phyloP scores from a whole-genome alignment of 2,329 filamentous ascomycete species.

The Colletotrichum musae region DNA sequence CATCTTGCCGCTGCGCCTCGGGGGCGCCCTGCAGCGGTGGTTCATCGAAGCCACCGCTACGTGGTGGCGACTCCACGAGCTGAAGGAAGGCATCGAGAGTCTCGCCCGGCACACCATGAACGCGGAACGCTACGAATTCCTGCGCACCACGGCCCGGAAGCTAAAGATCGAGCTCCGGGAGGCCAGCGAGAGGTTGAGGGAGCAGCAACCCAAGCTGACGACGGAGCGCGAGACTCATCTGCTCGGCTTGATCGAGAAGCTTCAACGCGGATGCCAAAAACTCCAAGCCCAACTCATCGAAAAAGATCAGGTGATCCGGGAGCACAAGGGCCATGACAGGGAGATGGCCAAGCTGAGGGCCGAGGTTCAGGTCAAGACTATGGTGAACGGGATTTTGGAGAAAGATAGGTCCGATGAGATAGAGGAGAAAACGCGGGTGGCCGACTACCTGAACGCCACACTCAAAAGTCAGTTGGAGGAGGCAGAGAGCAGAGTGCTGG shows the following conservation, averaged over 20 bases:
- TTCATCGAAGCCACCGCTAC: background rate
- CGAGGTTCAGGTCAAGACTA: background rate
- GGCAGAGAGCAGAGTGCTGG: background rate
- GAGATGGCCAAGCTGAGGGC: background rate
- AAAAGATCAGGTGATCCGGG: background rate
- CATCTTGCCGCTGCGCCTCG: conserved; percentile 1
- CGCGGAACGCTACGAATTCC: background rate
- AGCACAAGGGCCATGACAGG: background rate
- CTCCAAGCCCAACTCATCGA: background rate
- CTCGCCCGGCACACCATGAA: conserved; percentile 9
- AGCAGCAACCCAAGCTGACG: background rate
- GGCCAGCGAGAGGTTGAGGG: background rate
- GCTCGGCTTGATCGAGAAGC: background rate
- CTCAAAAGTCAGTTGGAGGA: background rate
- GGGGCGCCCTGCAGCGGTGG: background rate
- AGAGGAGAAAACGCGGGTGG: background rate
- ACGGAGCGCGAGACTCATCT: background rate
- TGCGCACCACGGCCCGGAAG: conserved; percentile 1
- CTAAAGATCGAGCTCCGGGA: conserved; percentile 6
- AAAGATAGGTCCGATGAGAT: background rate
- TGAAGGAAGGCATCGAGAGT: conserved; percentile 3
- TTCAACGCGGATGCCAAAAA: background rate
- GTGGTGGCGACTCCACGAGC: background rate
- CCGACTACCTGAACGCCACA: background rate
- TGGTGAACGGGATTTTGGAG: background rate